Conservation (phyloP, 2,329 filamentous ascomycete species). For the Pestalotiopsis sp. region DNA sequence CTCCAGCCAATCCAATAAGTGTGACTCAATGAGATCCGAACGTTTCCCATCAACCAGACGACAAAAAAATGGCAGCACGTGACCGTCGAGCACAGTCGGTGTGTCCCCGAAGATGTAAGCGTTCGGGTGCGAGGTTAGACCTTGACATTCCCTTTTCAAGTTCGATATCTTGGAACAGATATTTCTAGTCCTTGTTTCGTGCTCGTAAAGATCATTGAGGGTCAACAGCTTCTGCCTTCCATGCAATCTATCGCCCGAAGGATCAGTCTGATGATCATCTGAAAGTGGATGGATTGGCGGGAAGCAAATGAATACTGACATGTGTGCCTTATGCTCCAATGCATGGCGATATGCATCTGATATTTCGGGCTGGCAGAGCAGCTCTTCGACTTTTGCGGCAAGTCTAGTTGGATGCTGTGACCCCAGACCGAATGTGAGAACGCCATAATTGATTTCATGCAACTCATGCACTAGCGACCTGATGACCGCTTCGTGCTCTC, state of each 20-base stretch:
- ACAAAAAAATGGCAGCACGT: not conserved
- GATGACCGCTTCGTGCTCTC: not conserved
- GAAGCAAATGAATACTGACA: not conserved
- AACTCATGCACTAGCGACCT: not conserved
- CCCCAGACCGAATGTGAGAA: not conserved
- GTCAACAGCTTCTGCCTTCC: not conserved
- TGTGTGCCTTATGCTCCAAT: not conserved
- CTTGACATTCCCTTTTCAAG: not conserved
- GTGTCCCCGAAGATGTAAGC: not conserved
- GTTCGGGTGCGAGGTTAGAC: not conserved
- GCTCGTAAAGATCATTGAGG: not conserved
- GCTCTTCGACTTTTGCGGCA: not conserved
- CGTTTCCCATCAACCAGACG: not conserved
- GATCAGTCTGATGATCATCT: not conserved
- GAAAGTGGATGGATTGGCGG: not conserved
- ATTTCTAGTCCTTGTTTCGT: not conserved
- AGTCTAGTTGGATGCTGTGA: not conserved
- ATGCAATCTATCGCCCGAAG: not conserved
- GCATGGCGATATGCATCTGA: not conserved
- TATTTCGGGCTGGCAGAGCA: not conserved
- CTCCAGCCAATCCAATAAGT: not conserved
- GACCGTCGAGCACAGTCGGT: not conserved
- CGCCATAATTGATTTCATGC: not conserved
- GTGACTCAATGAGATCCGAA: not conserved
- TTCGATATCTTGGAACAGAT: not conserved